A percentile compares a stretch with the other conserved stretches of the same genome.
Conservation (phyloP, 108 stramenopile species). For the Asterionellopsis glacialis region DNA sequence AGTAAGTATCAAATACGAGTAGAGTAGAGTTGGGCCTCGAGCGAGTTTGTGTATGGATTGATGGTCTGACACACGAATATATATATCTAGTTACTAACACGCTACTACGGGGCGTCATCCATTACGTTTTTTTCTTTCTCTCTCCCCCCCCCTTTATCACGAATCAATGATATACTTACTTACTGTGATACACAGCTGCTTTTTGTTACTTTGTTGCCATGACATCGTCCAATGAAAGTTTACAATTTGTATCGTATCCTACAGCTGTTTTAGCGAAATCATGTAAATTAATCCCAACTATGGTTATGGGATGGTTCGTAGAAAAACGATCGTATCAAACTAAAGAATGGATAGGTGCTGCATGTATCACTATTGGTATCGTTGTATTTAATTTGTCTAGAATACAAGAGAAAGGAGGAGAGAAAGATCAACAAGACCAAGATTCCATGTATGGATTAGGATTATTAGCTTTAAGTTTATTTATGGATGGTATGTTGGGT, state of each 20-base stretch:
- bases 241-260: conserved; percentile 87
- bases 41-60: too few species aligned
- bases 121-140: too few species aligned
- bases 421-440: conserved; percentile 8
- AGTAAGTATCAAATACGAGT: too few species aligned
- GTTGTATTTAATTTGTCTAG: conserved; percentile 66
- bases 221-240: conserved; percentile 70
- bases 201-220: conserved; percentile 71
- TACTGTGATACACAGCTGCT: too few species aligned
- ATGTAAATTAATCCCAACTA: conserved; percentile 93
- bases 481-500: conserved; percentile 74
- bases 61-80: too few species aligned
- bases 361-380: conserved; percentile 71
- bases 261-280: conserved; percentile 90
- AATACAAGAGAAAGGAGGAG: conserved; percentile 27
- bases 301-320: conserved; percentile 70
- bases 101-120: too few species aligned
- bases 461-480: conserved; percentile 52
- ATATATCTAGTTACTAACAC: too few species aligned
- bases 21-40: too few species aligned
- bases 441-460: conserved; percentile 64
- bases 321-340: conserved; percentile 46
- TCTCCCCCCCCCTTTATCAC: too few species aligned
- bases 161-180: too few species aligned
- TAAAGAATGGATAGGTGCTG: conserved; percentile 72